These are phyloP conservation scores for Spergularia bocconei DNA, from an alignment of 148 eudicot genomes.

Conservation along the genomic window DNA sequence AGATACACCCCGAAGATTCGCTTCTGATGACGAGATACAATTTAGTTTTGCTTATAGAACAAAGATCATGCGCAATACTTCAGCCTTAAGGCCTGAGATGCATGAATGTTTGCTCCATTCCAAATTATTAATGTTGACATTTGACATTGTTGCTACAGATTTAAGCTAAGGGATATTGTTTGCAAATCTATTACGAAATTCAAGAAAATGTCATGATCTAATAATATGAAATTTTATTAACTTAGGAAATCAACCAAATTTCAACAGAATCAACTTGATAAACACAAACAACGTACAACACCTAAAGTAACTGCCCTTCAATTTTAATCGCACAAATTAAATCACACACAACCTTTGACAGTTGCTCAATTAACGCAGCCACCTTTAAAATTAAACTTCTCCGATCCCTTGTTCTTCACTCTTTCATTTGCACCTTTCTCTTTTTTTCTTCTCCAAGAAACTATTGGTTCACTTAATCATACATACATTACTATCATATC, in stretches of 20 bases:
- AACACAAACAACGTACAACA: neutral
- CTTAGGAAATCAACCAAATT: no score
- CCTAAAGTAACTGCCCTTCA: neutral
- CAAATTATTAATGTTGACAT: neutral
- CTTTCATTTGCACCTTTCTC: slow-evolving; percentile 7
- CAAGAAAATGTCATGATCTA: no score
- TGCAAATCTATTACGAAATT: neutral
- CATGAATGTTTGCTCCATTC: slow-evolving; percentile 18
- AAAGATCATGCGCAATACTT: no score
- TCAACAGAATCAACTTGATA: no score
- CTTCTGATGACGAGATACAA: no score
- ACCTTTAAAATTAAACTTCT: neutral
- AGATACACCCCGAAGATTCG: no score
- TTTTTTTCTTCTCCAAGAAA: slow-evolving; percentile 12
- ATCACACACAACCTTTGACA: neutral
- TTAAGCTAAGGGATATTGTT: neutral
- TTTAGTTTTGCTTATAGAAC: no score
- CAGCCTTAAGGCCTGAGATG: neutral
- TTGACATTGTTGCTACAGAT: neutral
- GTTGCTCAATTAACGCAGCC: neutral
- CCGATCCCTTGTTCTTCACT: slow-evolving; percentile 19
- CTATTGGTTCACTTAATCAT: neutral
- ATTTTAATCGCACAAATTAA: neutral
- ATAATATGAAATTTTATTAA: no score
- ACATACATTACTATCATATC: neutral